Evolutionary conservation across 208 protist species (phyloP), one percentile per base, ranked within the genome.

Genomic region (Angomonas deanei): DNA sequence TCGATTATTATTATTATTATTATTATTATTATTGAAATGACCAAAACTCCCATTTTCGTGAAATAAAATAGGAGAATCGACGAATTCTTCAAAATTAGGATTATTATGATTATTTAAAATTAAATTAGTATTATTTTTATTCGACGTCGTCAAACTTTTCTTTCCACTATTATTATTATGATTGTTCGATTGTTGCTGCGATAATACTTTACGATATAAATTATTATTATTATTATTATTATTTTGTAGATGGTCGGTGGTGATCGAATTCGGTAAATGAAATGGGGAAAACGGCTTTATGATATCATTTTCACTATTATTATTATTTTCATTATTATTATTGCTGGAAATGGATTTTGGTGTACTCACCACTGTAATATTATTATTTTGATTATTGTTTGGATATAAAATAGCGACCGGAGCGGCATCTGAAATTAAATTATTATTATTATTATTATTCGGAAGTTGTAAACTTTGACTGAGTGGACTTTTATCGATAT

Each of bases 381-480:
- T 42, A 42, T 42, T 42, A 42, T 42, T 42, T n/a, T 42, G 8
- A 42, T 42, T 42, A 42, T 42, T 42, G 15, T 42, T 42, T n/a
- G 36, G 36, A 42, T 8, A 15, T 8, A 42, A 15, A 42, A 42
- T n/a, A n/a, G 36, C 11, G 15, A 42, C 8, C 36, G 15, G 8
- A 42, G 36, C 36, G 11, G 36, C 36, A 42, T 8, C 8, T 42
- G 15, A 15, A 42, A 8, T 42, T 8, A 42, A 15, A 42, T 42
- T 42, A 42, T 42, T 42, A 42, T 42, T 42, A 42, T 42, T 42
- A 42, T 42, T 42, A 42, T 42, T 42, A 42, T 42, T 42, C 36
- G n/a, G n/a, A n/a, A n/a, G n/a, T n/a, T n/a, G 15, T 42, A 42
- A 15, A 42, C 36, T 42, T 8, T n/a, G 36, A 42, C 36, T 42